phyloP scores from a whole-genome alignment of 805 yeast genomes.

The Candida ascalaphidarum region DNA sequence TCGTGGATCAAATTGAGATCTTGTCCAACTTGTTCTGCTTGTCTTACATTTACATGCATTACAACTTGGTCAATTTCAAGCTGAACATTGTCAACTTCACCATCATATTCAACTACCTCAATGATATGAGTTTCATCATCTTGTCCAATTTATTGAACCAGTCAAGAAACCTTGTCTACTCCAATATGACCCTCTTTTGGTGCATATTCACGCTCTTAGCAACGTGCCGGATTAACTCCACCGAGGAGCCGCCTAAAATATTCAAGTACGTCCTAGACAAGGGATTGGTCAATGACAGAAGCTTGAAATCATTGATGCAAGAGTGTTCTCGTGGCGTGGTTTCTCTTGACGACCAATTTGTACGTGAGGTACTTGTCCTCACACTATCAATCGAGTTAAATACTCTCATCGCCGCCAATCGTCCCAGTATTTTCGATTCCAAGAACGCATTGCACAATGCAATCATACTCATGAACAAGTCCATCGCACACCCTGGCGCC shows the following conservation, averaged over 20 bases:
- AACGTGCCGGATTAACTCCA: constrained; percentile 19
- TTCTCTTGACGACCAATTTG: constrained; percentile 1
- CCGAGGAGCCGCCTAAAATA: constrained; percentile 10
- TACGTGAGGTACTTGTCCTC: constrained; percentile 17
- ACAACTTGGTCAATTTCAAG: constrained; percentile 19
- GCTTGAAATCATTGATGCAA: not conserved
- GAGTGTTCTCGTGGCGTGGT: not conserved
- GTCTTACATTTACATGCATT: constrained; percentile 32
- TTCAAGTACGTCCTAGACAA: constrained; percentile 15
- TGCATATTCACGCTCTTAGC: constrained; percentile 40
- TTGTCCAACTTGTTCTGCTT: constrained; percentile 39
- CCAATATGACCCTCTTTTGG: constrained; percentile 35
- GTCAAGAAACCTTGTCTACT: constrained; percentile 19
- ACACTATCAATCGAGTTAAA: constrained; percentile 30
- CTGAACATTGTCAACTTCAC: constrained; percentile 30
- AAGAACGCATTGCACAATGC: constrained; percentile 43
- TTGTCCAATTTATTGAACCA: constrained; percentile 22
- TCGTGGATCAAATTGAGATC: constrained; percentile 26
- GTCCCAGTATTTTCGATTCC: constrained; percentile 20
- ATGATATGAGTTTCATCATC: constrained; percentile 37
- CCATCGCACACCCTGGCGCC: constrained; percentile 9
- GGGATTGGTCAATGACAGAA: too few species aligned
- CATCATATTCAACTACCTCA: constrained; percentile 40
- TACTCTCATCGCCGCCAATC: constrained; percentile 9
- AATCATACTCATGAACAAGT: constrained; percentile 43